Evolutionary conservation across 768 basidiomycete genomes (phyloP), one percentile per base, ranked within the genome.

Genomic region (Boletus rufocinnamomeus): DNA sequence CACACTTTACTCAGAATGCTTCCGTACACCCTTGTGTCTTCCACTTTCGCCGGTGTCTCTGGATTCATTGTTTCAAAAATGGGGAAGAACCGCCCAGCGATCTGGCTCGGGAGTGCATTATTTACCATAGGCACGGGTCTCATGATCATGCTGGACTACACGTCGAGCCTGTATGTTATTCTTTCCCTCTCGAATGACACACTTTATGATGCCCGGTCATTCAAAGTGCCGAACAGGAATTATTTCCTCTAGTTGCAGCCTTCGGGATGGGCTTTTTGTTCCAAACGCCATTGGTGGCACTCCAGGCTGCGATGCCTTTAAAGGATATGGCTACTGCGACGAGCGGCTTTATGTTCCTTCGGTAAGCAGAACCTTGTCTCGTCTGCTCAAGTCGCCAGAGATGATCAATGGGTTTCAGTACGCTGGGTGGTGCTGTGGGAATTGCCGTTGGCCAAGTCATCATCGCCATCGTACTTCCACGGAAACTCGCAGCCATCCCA

Each of bases 221-320:
- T 17, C 19, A 7, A 16, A 87, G 87, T 27, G 86, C 83, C 2
- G 75, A 79, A 63, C 82, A 87, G 69, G 82, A 81, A 10, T 48
- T 91, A 4, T 88, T 79, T 62, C 84, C 86, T 3, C 71, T 91
- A 10, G 70, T 93, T 21, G 79, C 86, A 16, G 81, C 86, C 8
- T 28, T 85, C 14, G 88, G 88, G 0, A 66, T 84, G 14, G 88
- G 89, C 0, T 79, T 77, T 62, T 70, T 90, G 41, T 87, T 88
- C 79, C 82, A 84, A 77, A 70, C 72, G 3, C 88, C 88, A 0
- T 72, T 90, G 34, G 87, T 90, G 59, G 87, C 79, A 11, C 72
- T 93, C n/a, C 91, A 93, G 72, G 88, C 89, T 4, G 85, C 90
- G 2, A 93, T 93, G 90, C 91, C 91, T 2, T 68, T 89, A 30